Evolutionary conservation across 176 grass and related monocot genomes (phyloP).

Genomic region (Juncus effusus): DNA sequence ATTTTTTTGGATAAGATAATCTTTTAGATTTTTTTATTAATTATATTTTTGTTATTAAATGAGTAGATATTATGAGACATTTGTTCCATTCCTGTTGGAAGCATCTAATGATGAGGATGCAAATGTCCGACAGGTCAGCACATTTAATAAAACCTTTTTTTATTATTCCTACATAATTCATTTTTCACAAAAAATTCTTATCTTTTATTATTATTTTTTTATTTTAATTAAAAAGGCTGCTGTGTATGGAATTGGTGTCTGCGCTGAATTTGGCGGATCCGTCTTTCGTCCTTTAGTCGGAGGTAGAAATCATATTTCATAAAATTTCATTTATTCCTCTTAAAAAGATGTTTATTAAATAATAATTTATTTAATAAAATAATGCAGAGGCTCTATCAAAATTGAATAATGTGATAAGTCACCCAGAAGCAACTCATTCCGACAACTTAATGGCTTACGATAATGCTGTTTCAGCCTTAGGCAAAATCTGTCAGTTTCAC

Average conservation of each 20-base stretch:
- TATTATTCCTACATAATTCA: not conserved
- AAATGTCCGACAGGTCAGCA: conserved; percentile 81
- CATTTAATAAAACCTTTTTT: conserved; percentile 6
- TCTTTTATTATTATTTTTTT: not conserved
- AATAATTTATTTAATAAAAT: conserved; percentile 1
- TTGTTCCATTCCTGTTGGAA: conserved; percentile 90
- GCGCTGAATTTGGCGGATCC: conserved; percentile 86
- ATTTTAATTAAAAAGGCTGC: conserved; percentile 52
- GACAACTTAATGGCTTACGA: conserved; percentile 97
- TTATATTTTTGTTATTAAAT: conserved; percentile 24
- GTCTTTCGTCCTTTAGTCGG: conserved; percentile 83
- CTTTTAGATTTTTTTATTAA: conserved; percentile 19
- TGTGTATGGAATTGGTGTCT: conserved; percentile 96
- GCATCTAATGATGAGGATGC: conserved; percentile 89
- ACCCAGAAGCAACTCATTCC: conserved; percentile 59
- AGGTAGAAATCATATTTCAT: conserved; percentile 40
- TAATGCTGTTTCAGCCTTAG: conserved; percentile 92
- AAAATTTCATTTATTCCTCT: not conserved
- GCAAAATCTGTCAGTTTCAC: conserved; percentile 92
- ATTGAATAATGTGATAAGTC: conserved; percentile 80
- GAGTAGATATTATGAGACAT: conserved; percentile 90
- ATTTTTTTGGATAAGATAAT: not conserved
- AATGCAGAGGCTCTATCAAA: conserved; percentile 82
- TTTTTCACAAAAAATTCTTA: not conserved
- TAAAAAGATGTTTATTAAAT: not conserved